phyloP scores from a whole-genome alignment of 768 basidiomycete species.

The Termitomyces bulborhizus region DNA sequence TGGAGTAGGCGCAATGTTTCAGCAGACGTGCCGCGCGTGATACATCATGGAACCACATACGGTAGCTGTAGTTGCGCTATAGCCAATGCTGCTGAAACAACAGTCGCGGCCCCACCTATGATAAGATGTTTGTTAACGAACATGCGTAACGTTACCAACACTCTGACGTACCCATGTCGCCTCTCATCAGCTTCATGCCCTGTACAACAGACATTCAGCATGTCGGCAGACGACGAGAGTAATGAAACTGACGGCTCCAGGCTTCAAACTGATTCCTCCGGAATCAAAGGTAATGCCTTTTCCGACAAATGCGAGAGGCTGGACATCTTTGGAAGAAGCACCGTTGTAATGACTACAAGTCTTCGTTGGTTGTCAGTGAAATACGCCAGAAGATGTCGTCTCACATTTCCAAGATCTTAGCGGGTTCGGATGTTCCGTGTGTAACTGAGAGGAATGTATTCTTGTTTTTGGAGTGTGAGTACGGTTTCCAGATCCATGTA shows the following conservation, averaged over 20 bases:
- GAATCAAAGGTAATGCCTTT: slow-evolving; percentile 90
- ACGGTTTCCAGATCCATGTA: not conserved
- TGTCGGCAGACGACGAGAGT: not conserved
- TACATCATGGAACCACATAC: slow-evolving; percentile 34
- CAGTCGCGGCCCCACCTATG: slow-evolving; percentile 72
- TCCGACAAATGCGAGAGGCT: slow-evolving; percentile 73
- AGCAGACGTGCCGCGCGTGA: not conserved
- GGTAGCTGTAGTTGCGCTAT: slow-evolving; percentile 80
- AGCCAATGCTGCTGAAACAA: slow-evolving; percentile 65
- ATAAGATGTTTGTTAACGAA: not conserved
- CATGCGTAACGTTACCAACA: not conserved
- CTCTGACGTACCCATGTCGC: slow-evolving; percentile 64
- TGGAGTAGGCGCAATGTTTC: slow-evolving; percentile 19
- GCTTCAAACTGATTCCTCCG: slow-evolving; percentile 84
- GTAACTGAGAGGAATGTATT: slow-evolving; percentile 85
- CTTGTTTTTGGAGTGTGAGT: slow-evolving; percentile 25
- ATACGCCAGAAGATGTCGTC: slow-evolving; percentile 4
- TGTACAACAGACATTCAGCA: slow-evolving; percentile 17
- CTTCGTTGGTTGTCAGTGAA: not conserved
- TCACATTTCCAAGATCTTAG: slow-evolving; percentile 84
- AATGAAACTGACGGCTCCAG: slow-evolving; percentile 44
- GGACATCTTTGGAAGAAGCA: slow-evolving; percentile 44
- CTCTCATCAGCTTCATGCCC: slow-evolving; percentile 84
- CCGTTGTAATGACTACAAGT: slow-evolving; percentile 73
- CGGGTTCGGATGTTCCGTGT: slow-evolving; percentile 74